Percentiles rank a stretch among this genome's conserved stretches.
These are phyloP conservation scores for Aspergillus neoniger DNA, from an alignment of 2,329 filamentous ascomycete genomes.

Conservation along the genomic window DNA sequence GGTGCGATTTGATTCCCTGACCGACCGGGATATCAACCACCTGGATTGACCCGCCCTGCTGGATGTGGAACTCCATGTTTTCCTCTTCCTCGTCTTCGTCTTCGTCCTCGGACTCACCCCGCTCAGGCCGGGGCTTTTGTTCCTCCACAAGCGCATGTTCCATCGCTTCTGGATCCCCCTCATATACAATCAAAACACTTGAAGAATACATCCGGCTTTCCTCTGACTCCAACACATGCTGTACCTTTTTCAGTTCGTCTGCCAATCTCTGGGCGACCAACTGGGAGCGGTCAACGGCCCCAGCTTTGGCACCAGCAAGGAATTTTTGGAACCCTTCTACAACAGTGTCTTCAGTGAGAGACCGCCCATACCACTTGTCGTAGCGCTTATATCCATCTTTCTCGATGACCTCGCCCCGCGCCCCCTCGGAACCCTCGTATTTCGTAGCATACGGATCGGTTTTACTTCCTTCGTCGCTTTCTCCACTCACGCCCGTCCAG, in stretches of 20 bases:
- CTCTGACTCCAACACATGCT: conserved; percentile 53
- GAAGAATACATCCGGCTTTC: conserved; percentile 70
- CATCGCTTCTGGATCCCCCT: conserved; percentile 61
- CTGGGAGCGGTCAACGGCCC: conserved; percentile 45
- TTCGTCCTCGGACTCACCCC: conserved; percentile 37
- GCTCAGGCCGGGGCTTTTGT: conserved; percentile 34
- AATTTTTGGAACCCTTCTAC: conserved; percentile 61
- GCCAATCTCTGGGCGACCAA: conserved; percentile 46
- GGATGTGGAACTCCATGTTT: conserved; percentile 29
- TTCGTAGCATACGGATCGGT: conserved; percentile 38
- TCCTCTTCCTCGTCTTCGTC: conserved; percentile 32
- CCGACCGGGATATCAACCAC: conserved; percentile 34
- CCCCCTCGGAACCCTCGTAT: conserved; percentile 53
- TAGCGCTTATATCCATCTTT: conserved; percentile 60
- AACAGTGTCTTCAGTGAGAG: conserved; percentile 58
- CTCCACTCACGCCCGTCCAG: conserved; percentile 47
- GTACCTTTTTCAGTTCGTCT: conserved; percentile 46
- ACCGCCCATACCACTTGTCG: conserved; percentile 67
- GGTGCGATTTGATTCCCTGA: conserved; percentile 30
- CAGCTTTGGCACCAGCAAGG: conserved; percentile 49
- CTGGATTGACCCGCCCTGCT: conserved; percentile 34
- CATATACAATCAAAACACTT: conserved; percentile 66
- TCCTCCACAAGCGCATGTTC: conserved; percentile 51
- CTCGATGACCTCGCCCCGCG: conserved; percentile 45
- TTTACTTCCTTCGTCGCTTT: conserved; percentile 33